Percentiles rank a stretch among this genome's conserved stretches.
Evolutionary conservation across 1,139 yeast species (phyloP).

Genomic region (Scheffersomyces segobiensis): DNA sequence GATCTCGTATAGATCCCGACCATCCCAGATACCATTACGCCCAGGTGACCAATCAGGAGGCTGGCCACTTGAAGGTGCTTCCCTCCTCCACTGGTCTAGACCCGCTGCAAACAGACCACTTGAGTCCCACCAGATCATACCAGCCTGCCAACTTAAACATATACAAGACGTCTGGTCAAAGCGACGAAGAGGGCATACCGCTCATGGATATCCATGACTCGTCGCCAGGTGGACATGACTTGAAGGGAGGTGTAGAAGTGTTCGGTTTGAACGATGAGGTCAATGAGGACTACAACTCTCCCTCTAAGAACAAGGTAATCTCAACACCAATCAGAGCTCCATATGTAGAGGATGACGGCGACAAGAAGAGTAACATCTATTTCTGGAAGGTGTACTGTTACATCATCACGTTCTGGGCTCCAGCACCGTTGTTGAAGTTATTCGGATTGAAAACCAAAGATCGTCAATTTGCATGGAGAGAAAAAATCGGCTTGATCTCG

Average conservation of each 20-base stretch:
- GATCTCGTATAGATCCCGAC: conserved; percentile 64
- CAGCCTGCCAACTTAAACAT: not conserved
- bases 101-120: conserved; percentile 35
- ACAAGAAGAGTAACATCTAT: conserved; percentile 40
- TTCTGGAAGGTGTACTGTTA: conserved; percentile 85
- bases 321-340: conserved; percentile 13
- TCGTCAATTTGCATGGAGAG: conserved; percentile 96
- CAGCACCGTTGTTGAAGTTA: conserved; percentile 66
- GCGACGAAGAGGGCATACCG: conserved; percentile 43
- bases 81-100: conserved; percentile 78
- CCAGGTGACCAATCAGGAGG: conserved; percentile 74
- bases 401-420: conserved; percentile 87
- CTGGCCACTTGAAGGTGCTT: conserved; percentile 60
- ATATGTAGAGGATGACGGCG: conserved; percentile 9
- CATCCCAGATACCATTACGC: conserved; percentile 81
- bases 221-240: conserved; percentile 11
- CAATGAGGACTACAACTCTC: conserved; percentile 22
- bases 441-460: conserved; percentile 80
- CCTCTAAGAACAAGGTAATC: conserved; percentile 29
- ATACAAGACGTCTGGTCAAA: not conserved
- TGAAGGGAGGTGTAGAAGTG: conserved; percentile 49
- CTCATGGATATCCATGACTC: conserved; percentile 37
- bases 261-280: conserved; percentile 65
- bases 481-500: conserved; percentile 81
- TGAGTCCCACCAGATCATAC: conserved; percentile 5